Evolutionary conservation across 2,329 filamentous ascomycete species (phyloP), one percentile per base, ranked within the genome.

Genomic region (Alternaria consortialis): DNA sequence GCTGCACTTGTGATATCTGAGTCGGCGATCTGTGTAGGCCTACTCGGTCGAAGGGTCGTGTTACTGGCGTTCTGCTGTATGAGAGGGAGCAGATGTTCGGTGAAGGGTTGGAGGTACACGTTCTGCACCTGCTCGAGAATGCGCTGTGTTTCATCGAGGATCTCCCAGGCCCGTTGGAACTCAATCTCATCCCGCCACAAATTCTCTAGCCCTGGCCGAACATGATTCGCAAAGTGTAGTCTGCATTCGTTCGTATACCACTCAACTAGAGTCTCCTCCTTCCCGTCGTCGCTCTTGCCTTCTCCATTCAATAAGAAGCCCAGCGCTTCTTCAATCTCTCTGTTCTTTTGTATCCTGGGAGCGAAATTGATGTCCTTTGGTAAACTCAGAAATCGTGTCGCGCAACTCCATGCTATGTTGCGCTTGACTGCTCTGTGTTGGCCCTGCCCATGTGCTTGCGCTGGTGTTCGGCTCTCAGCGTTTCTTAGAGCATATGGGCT

Each of bases 171-270:
- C 13, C 74, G 60, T 7, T 53, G 47, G 40, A 74, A 42, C 44
- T 66, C 62, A 36, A 77, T 65, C 39, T 74, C 66, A 58, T 65
- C 55, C 7, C 62, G 52, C 79, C 79, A 80, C 13, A 74, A 43
- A 12, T 72, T 64, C 31, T 69, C 55, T 43, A 80, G 47, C 0
- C 40, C 67, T 4, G 74, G 72, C 37, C 69, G 68, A 7, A 79
- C 74, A 52, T 68, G 58, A 20, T 60, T 69, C 13, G 80, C 77
- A 68, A 82, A 83, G 62, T 83, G 80, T 15, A 77, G 60, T 27
- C 76, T 70, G 52, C 81, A 77, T 59, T 83, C 81, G 46, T 81
- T 77, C 6, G 73, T 76, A 58, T 82, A 84, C 82, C 82, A 84
- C n/a, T 81, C 77, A 27, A 79, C 62, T 40, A 79, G 65, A 15